phyloP scores from a whole-genome alignment of 1,284 basidiomycete species.

The Leccinum subrobustum region DNA sequence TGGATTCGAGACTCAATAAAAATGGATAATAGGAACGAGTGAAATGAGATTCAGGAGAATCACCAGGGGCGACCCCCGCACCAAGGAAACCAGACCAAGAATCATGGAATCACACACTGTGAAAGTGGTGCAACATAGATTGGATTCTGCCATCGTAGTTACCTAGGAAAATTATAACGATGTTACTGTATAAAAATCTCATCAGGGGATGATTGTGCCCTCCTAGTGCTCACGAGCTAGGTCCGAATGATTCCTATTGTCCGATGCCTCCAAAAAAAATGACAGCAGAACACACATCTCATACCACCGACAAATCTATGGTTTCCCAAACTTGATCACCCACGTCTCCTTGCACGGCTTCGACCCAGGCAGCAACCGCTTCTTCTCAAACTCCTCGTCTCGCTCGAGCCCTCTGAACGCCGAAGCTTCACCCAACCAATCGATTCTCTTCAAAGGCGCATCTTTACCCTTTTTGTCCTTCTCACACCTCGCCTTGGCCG shows the following conservation, averaged over 20 bases:
- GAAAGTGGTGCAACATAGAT: neutral
- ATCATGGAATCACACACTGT: neutral
- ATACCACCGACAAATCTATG: conserved; percentile 7
- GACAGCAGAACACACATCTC: neutral
- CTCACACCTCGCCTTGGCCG: conserved; percentile 33
- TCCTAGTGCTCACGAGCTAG: neutral
- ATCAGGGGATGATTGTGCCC: neutral
- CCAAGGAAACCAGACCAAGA: neutral
- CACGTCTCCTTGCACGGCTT: conserved; percentile 36
- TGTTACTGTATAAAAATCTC: neutral
- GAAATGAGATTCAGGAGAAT: neutral
- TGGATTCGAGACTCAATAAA: neutral
- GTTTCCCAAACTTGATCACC: conserved; percentile 36
- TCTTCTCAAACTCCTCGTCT: conserved; percentile 52
- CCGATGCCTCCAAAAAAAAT: neutral
- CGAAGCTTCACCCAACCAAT: conserved; percentile 54
- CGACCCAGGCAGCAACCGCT: conserved; percentile 43
- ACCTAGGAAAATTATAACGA: neutral
- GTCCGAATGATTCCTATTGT: neutral
- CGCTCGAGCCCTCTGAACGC: conserved; percentile 58
- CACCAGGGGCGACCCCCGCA: neutral
- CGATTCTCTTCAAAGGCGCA: conserved; percentile 47
- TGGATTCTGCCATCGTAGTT: neutral
- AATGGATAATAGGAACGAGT: neutral
- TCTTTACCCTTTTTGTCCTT: conserved; percentile 28